These are phyloP conservation scores for Chlamydomonas eustigma DNA, from an alignment of 139 green algal genomes.

Conservation along the genomic window DNA sequence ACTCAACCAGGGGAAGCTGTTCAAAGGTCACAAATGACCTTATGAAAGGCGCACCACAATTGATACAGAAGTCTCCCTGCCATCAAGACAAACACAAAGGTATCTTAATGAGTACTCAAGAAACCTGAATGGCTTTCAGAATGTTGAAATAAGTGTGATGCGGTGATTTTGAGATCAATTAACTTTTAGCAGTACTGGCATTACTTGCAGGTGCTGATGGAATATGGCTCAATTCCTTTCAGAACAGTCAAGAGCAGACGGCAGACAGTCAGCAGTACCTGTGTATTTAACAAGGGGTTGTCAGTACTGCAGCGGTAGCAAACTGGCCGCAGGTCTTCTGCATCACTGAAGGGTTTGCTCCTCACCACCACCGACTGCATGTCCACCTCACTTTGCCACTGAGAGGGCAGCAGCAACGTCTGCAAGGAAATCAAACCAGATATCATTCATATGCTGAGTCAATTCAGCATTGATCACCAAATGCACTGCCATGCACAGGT, in stretches of 20 bases:
- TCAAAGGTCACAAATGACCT: constrained; percentile 83
- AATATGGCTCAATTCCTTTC: no score
- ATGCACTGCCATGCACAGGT: no score
- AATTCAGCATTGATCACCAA: no score
- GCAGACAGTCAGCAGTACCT: constrained; percentile 38
- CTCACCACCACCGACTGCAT: constrained; percentile 47
- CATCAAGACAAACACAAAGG: background rate
- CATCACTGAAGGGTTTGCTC: constrained; percentile 56
- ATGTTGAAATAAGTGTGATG: no score
- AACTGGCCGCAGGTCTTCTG: constrained; percentile 66
- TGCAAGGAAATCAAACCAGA: constrained; percentile 30
- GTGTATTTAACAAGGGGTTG: constrained; percentile 61
- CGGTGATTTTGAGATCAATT: no score
- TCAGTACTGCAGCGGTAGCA: constrained; percentile 71
- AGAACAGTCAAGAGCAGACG: no score
- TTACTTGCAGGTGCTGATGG: no score
- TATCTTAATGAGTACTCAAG: no score
- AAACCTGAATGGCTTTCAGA: no score
- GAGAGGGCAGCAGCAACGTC: constrained; percentile 50
- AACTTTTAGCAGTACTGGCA: no score
- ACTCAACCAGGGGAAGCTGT: constrained; percentile 75
- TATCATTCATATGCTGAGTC: no score
- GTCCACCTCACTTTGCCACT: constrained; percentile 53
- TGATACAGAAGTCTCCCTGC: constrained; percentile 61
- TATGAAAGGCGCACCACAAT: constrained; percentile 62